These are phyloP conservation scores for Neopestalotiopsis sp. DNA, from an alignment of 2,329 filamentous ascomycete genomes.

Conservation along the genomic window DNA sequence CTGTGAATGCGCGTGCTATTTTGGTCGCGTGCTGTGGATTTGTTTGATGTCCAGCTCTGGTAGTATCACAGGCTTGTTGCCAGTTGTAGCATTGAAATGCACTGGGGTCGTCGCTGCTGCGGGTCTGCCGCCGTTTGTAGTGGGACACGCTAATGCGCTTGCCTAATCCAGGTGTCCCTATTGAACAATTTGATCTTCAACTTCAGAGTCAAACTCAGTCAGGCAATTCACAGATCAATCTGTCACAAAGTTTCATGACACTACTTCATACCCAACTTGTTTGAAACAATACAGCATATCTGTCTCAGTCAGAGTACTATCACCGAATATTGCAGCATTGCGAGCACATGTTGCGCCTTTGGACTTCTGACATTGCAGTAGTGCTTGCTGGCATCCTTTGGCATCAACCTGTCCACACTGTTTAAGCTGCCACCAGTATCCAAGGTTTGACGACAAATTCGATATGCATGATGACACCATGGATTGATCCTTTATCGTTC, in stretches of 20 bases:
- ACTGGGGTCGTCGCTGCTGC: neutral
- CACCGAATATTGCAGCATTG: too few species aligned
- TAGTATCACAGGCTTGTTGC: neutral
- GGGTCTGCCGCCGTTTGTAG: neutral
- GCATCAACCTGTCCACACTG: neutral
- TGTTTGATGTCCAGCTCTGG: neutral
- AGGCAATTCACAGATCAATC: neutral
- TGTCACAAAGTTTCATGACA: too few species aligned
- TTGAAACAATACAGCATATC: too few species aligned
- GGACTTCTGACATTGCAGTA: neutral
- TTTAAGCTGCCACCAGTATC: neutral
- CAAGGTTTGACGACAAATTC: neutral
- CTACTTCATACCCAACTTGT: too few species aligned
- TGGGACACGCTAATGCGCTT: constrained; percentile 11
- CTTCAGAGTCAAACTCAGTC: neutral
- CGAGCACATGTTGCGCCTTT: neutral
- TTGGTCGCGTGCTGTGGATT: neutral
- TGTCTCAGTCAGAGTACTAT: too few species aligned
- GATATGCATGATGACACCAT: neutral
- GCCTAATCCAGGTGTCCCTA: constrained; percentile 5
- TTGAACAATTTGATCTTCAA: neutral
- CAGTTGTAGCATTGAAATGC: neutral
- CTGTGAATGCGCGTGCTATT: too few species aligned
- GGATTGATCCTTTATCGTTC: too few species aligned
- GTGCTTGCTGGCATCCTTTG: neutral